Evolutionary conservation across 139 green algal genomes (phyloP).

Genomic region (Chlamydomonas sp.): DNA sequence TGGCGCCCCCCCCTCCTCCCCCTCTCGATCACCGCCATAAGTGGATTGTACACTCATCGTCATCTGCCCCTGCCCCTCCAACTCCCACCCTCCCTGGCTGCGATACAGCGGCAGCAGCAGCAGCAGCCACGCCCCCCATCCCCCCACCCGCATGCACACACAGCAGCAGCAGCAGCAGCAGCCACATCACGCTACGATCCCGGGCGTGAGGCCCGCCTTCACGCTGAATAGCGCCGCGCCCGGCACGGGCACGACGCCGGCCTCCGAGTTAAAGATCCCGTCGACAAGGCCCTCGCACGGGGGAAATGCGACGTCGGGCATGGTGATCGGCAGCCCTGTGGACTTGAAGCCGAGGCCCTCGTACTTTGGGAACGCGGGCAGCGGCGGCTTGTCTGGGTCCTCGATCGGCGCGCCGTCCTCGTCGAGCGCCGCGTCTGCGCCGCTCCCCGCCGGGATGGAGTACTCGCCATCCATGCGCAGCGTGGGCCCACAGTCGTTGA

Average conservation of each 20-base stretch:
- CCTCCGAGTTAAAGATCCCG: background rate
- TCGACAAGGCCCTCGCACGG: conserved; percentile 14
- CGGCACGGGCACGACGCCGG: conserved; percentile 17
- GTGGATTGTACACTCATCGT: too few species aligned
- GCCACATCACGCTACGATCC: too few species aligned
- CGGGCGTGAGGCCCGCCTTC: conserved; percentile 10
- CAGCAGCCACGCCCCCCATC: too few species aligned
- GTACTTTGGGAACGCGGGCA: conserved; percentile 54
- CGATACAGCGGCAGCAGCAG: too few species aligned
- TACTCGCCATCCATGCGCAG: conserved; percentile 43
- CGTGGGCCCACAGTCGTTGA: conserved; percentile 39
- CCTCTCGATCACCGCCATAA: too few species aligned
- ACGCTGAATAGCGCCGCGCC: conserved; percentile 22
- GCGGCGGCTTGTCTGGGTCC: conserved; percentile 31
- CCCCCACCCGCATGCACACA: too few species aligned
- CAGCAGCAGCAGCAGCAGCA: too few species aligned
- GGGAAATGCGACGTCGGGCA: conserved; percentile 35
- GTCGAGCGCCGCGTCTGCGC: conserved; percentile 35
- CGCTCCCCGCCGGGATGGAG: conserved; percentile 35
- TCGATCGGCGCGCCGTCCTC: conserved; percentile 40
- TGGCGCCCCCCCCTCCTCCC: too few species aligned
- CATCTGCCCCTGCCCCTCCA: too few species aligned
- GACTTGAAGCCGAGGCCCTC: conserved; percentile 42
- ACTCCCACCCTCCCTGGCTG: too few species aligned
- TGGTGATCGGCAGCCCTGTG: conserved; percentile 17